These are phyloP conservation scores for Ogataea zsoltii DNA, from an alignment of 805 yeast genomes.

Conservation along the genomic window DNA sequence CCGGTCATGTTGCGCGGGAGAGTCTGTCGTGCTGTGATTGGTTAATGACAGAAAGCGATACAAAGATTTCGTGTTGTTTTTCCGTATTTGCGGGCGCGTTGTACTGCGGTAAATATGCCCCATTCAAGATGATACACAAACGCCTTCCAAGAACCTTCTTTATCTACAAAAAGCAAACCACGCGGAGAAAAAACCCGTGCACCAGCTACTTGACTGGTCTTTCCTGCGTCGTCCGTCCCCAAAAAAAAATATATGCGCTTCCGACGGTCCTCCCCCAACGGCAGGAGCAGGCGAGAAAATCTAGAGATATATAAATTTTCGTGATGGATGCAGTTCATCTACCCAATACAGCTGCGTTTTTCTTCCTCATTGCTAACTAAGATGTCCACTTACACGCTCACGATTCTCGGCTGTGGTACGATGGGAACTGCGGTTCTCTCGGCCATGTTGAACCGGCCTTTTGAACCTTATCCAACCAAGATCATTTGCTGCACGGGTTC, in stretches of 20 bases:
- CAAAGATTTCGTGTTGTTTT: too few species aligned
- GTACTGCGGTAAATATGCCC: background rate
- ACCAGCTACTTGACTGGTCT: background rate
- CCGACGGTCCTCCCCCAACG: too few species aligned
- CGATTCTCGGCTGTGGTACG: slow-evolving; percentile 90
- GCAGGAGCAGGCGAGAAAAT: slow-evolving; percentile 1
- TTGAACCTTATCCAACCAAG: slow-evolving; percentile 60
- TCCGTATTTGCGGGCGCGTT: too few species aligned
- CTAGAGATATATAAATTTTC: background rate
- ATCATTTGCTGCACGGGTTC: slow-evolving; percentile 79
- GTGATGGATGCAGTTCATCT: too few species aligned
- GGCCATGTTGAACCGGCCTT: slow-evolving; percentile 61
- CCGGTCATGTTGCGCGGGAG: slow-evolving; percentile 30
- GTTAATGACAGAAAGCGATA: too few species aligned
- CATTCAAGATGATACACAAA: background rate
- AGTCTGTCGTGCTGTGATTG: background rate
- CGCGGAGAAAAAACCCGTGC: background rate
- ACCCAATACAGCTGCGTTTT: too few species aligned
- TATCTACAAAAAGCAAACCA: background rate
- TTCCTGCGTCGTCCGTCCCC: too few species aligned
- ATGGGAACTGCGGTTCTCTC: slow-evolving; percentile 93
- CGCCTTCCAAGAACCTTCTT: background rate
- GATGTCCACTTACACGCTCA: slow-evolving; percentile 34
- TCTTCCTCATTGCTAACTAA: too few species aligned
- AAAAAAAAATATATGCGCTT: too few species aligned